Evolutionary conservation across 2,329 filamentous ascomycete genomes (phyloP), one percentile per base, ranked within the genome.

Genomic region (Neoascochyta sp.): DNA sequence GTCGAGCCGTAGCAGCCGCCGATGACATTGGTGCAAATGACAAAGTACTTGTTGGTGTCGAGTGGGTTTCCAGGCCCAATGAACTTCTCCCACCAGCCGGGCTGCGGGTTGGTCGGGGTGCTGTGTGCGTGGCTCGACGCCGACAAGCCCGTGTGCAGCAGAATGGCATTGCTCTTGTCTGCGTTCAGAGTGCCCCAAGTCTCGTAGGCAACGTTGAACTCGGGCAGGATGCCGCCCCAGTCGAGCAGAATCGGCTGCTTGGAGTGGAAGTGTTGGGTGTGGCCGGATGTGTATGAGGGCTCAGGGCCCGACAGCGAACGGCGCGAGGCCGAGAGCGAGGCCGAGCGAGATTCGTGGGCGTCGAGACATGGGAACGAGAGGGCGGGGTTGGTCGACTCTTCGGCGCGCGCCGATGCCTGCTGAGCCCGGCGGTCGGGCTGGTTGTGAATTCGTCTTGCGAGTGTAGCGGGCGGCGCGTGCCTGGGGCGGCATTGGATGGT

Each of bases 41-140:
- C 69, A 56, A 88, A 86, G 69, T 93, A 94, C 59, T 87, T 90
- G 63, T 90, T 69, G 1, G 92, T 98, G 62, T 98, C 87, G 7
- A 98, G 67, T 8, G 87, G 84, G 12, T 75, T 75, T 1, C 85
- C 87, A 0, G 89, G 84, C 0, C 92, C 92, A 54, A 98, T 96
- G 61, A 98, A 98, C 63, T 84, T 90, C 66, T 98, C 92, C 92
- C 92, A 98, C 92, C 92, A 98, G 3, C 92, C 92, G 0, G 88
- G 83, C 60, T 89, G 84, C 0, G 86, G 76, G 61, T 98, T 98
- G 7, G 73, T 69, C 29, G 77, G 73, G n/a, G 90, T 96, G 35
- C 88, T 95, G 57, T 89, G 89, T 2, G 92, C 92, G 66, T 98
- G 92, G 34, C 89, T 96, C 5, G 89, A 95, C n/a, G 92, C 92